phyloP scores from a whole-genome alignment of 2,329 filamentous ascomycete species.

The Nannizziopsis arthrosporioides region DNA sequence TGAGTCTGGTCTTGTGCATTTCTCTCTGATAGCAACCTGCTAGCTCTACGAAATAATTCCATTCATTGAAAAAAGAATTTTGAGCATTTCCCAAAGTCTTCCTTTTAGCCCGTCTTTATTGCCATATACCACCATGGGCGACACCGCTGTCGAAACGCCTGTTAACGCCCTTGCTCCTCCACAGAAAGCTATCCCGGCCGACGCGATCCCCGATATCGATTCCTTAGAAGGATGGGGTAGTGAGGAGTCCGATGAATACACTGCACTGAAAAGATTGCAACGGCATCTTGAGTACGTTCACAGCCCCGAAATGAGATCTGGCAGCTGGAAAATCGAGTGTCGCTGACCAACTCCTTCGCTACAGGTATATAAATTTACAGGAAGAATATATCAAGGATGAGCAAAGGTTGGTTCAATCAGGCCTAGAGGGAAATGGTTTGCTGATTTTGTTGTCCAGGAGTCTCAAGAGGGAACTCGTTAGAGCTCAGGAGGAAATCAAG shows the following conservation, averaged over 20 bases:
- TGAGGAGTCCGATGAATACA: constrained; percentile 85
- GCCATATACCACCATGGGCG: constrained; percentile 53
- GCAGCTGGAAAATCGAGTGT: neutral
- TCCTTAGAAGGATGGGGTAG: constrained; percentile 71
- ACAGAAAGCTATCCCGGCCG: constrained; percentile 62
- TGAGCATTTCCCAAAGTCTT: neutral
- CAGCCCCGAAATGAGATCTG: too few relatives aligned
- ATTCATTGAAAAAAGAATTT: neutral
- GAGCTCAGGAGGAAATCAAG: constrained; percentile 98
- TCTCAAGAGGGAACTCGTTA: constrained; percentile 90
- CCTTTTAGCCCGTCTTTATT: neutral
- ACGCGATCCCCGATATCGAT: constrained; percentile 78
- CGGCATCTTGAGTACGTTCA: constrained; percentile 73
- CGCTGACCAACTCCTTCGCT: neutral
- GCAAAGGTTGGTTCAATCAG: constrained; percentile 53
- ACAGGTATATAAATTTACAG: constrained; percentile 85
- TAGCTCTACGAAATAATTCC: neutral
- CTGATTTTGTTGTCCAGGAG: constrained; percentile 46
- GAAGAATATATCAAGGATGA: constrained; percentile 99
- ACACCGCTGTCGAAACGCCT: constrained; percentile 74
- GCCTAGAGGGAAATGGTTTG: neutral
- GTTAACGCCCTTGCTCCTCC: constrained; percentile 50
- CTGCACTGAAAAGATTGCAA: constrained; percentile 89
- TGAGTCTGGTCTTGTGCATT: neutral
- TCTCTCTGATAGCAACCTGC: neutral